These are phyloP conservation scores for Megacollybia platyphylla DNA, from an alignment of 1,284 basidiomycete species.

Conservation along the genomic window DNA sequence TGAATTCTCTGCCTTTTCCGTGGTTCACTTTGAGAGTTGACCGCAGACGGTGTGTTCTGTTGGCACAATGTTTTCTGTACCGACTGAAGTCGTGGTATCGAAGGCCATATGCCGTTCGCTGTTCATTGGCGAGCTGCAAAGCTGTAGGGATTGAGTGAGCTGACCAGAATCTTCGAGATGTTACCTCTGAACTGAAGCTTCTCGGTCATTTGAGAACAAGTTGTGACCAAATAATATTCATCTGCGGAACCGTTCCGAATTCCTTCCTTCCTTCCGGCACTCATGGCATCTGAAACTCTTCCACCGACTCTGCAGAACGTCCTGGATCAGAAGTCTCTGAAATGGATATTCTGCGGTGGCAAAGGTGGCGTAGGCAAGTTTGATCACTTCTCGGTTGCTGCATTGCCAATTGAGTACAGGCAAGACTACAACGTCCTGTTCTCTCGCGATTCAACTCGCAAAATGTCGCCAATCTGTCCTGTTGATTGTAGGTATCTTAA, in stretches of 20 bases:
- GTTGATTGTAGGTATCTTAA: constrained; percentile 64
- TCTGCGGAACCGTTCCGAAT: neutral
- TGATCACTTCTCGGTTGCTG: constrained; percentile 1
- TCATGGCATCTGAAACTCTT: constrained; percentile 43
- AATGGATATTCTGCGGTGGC: constrained; percentile 96
- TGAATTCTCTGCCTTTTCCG: constrained; percentile 84
- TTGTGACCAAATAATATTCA: too few relatives aligned
- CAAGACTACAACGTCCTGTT: constrained; percentile 94
- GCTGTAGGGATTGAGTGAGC: constrained; percentile 25
- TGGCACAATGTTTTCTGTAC: constrained; percentile 87
- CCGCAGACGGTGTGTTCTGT: constrained; percentile 81
- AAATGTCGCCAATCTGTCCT: constrained; percentile 81
- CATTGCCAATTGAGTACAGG: constrained; percentile 29
- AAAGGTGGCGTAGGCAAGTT: constrained; percentile 87
- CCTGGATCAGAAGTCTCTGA: constrained; percentile 77
- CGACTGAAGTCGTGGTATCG: constrained; percentile 81
- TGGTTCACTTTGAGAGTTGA: constrained; percentile 78
- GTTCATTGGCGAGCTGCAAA: constrained; percentile 76
- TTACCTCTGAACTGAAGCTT: too few relatives aligned
- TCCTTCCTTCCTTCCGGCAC: constrained; percentile 6
- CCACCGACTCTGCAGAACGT: constrained; percentile 82
- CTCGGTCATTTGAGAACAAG: too few relatives aligned
- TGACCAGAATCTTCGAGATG: too few relatives aligned
- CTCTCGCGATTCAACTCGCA: constrained; percentile 89
- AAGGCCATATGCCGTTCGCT: constrained; percentile 83